These are phyloP conservation scores for Solanum appendiculatum DNA, from an alignment of 257 asterid genomes.

Conservation along the genomic window DNA sequence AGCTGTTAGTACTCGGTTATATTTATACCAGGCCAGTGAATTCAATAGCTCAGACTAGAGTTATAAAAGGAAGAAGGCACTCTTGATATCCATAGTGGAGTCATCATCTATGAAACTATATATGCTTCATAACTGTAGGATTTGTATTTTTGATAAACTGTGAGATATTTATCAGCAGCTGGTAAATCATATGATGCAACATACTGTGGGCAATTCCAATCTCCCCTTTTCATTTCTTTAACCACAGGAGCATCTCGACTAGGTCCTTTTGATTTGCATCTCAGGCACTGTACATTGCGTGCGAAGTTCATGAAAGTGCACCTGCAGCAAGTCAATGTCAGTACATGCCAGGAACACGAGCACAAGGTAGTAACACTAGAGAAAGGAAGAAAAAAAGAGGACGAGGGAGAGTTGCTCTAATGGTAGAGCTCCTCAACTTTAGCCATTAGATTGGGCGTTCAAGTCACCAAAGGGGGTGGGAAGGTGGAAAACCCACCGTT, in stretches of 20 bases:
- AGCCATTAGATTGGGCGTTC: background rate
- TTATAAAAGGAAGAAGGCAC: background rate
- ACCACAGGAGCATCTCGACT: conserved; percentile 3
- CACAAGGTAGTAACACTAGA: background rate
- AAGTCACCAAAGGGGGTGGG: background rate
- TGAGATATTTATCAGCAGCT: background rate
- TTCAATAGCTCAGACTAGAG: background rate
- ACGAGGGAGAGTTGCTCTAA: background rate
- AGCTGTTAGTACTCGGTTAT: background rate
- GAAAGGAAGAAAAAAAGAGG: background rate
- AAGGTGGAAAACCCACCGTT: background rate
- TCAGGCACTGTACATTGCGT: conserved; percentile 47
- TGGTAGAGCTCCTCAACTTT: background rate
- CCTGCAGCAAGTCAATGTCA: conserved; percentile 35
- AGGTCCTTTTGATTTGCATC: conserved; percentile 54
- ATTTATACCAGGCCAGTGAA: background rate
- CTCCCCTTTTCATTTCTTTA: conserved; percentile 57
- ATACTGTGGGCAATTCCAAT: conserved; percentile 78
- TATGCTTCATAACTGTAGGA: background rate
- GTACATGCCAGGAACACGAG: background rate
- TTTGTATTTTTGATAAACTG: background rate
- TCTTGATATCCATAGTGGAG: background rate
- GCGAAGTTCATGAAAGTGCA: conserved; percentile 80
- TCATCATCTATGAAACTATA: background rate
- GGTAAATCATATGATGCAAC: conserved; percentile 2